A percentile compares a stretch with the other conserved stretches of the same genome.
These are phyloP conservation scores for Dactylonectria macrodidyma DNA, from an alignment of 2,329 filamentous ascomycete genomes.

Conservation along the genomic window DNA sequence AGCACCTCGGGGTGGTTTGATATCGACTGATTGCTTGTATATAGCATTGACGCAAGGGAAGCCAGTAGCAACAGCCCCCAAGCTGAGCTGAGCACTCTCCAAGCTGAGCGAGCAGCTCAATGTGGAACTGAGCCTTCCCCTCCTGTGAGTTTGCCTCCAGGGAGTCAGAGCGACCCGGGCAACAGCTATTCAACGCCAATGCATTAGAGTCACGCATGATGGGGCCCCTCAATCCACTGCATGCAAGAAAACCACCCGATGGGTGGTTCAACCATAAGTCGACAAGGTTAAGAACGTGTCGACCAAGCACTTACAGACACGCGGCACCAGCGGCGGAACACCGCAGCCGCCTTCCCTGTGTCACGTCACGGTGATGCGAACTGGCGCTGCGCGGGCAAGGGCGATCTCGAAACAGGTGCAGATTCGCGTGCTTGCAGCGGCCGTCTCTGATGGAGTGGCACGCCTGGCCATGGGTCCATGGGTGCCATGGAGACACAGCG, in stretches of 20 bases:
- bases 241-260: background rate
- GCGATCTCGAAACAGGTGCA: slow-evolving; percentile 47
- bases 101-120: background rate
- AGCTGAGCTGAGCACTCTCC: background rate
- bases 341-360: slow-evolving; percentile 11
- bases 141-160: background rate
- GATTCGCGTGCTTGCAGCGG: slow-evolving; percentile 50
- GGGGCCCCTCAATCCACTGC: background rate
- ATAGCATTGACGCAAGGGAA: slow-evolving; percentile 6
- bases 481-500: slow-evolving; percentile 31
- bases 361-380: slow-evolving; percentile 15
- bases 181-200: slow-evolving; percentile 9
- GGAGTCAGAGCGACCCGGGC: slow-evolving; percentile 5
- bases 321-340: slow-evolving; percentile 32
- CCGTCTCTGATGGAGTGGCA: slow-evolving; percentile 50
- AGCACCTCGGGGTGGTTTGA: background rate
- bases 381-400: slow-evolving; percentile 4
- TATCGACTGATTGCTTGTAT: slow-evolving; percentile 6
- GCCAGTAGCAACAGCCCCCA: background rate
- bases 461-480: slow-evolving; percentile 22
- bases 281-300: slow-evolving; percentile 16
- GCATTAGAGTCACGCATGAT: slow-evolving; percentile 12
- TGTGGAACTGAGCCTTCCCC: background rate
- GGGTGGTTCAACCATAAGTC: background rate
- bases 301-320: slow-evolving; percentile 46